Percentiles rank a stretch among this genome's conserved stretches.
phyloP scores from a whole-genome alignment of 2,329 filamentous ascomycete species.

The Lecanoromycetidae sp. region DNA sequence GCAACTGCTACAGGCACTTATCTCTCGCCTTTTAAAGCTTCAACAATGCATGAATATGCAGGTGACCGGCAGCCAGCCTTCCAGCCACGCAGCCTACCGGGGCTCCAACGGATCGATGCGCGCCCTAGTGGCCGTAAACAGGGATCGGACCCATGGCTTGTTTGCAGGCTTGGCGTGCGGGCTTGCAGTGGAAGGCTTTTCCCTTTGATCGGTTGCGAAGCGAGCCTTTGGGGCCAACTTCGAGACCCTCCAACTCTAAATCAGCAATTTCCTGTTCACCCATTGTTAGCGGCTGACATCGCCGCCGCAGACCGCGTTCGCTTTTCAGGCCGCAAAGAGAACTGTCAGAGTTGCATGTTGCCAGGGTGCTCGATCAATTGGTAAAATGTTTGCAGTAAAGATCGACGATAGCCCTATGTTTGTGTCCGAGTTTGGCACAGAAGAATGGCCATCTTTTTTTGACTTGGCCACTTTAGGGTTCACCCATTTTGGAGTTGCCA shows the following conservation, averaged over 20 bases:
- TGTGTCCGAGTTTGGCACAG: background rate
- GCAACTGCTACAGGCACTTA: too few relatives aligned
- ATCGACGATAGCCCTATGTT: conserved; percentile 1
- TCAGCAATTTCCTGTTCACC: background rate
- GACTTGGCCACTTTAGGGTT: background rate
- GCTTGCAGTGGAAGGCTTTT: background rate
- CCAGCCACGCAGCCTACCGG: background rate
- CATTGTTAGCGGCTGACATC: background rate
- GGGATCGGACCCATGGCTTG: background rate
- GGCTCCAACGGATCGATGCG: conserved; percentile 8
- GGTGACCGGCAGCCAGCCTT: background rate
- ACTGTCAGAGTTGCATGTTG: conserved; percentile 9
- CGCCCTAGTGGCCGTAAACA: conserved; percentile 6
- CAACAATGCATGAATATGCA: too few relatives aligned
- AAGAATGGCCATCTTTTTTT: background rate
- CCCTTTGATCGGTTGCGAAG: conserved; percentile 6
- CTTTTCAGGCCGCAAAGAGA: background rate
- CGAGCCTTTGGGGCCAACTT: background rate
- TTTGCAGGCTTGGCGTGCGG: too few relatives aligned
- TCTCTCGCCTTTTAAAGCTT: too few relatives aligned
- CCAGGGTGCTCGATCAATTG: background rate
- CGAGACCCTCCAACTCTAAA: background rate
- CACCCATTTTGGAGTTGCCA: too few relatives aligned
- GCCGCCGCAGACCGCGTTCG: too few relatives aligned
- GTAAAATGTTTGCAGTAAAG: conserved; percentile 2